Base-by-base conservation (phyloP, 176 grass and related monocot species). In the Musa acuminata region DNA sequence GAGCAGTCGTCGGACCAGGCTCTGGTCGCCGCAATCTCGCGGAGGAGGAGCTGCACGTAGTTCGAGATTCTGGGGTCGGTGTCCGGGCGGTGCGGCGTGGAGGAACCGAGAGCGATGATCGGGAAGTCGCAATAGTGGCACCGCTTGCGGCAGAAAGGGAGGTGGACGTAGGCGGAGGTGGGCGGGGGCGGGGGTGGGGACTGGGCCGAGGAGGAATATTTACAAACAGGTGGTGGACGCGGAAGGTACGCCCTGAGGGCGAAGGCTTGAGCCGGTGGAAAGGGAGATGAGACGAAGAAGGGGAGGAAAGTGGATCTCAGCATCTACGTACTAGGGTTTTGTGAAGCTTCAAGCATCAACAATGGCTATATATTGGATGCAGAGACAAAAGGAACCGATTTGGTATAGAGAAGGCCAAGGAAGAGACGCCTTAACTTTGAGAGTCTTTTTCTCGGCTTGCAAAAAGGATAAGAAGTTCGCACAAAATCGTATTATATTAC, bases 121-220 rank as follows among this genome's bases (percentile, higher is more conserved):
- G 93, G 89, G 73, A 96, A 96, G 79, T 96, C 93, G 71, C 93
- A 92, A 72, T 96, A 96, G 77, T 88, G 81, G 83, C 93, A 96
- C 16, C 93, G 89, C 74, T 90, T 92, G 81, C 89, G 89, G 81
- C 89, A 92, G 85, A 90, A 92, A 14, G 93, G 87, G 48, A 90
- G 93, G 76, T 92, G 93, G 53, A 92, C 80, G 79, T 96, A 96
- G 9, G 83, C 89, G 27, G 93, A 92, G 12, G 83, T 71, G 1
- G 89, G 89, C 1, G 89, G 72, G 6, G 74, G 58, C 6, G 21
- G 23, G 7, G 13, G 21, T 22, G 27, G 9, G 11, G 43, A 55
- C 1, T 52, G 70, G 20, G 22, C 49, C 48, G 55, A 65, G 16
- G 88, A 59, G 85, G 89, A 85, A 92, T 86, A 84, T 43, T 21